Evolutionary conservation across 1,139 yeast species (phyloP).

Genomic region (Zygotorulaspora mrakii): DNA sequence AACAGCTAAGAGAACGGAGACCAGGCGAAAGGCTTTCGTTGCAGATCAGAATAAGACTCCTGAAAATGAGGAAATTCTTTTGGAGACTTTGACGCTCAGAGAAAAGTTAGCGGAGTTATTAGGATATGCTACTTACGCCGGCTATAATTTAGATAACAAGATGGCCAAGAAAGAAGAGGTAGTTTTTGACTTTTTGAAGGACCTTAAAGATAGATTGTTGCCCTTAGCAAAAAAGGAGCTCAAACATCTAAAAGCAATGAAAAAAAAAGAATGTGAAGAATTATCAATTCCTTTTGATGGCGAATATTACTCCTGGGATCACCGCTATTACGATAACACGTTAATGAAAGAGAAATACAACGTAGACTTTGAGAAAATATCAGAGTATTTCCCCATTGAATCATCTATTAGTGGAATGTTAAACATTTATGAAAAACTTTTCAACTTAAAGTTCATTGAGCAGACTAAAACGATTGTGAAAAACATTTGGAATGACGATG

Average conservation of each 20-base stretch:
- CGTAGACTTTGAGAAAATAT: constrained; percentile 66
- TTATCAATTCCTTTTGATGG: constrained; percentile 43
- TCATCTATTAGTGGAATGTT: constrained; percentile 67
- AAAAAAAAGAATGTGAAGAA: constrained; percentile 48
- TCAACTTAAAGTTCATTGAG: constrained; percentile 63
- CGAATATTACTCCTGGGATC: constrained; percentile 70
- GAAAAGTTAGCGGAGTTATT: constrained; percentile 57
- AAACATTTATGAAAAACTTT: constrained; percentile 60
- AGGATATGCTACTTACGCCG: constrained; percentile 66
- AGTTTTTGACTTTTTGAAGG: constrained; percentile 59
- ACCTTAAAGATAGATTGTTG: constrained; percentile 53
- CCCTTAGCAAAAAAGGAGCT: constrained; percentile 60
- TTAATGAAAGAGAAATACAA: constrained; percentile 63
- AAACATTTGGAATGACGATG: constrained; percentile 73
- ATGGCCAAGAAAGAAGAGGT: constrained; percentile 69
- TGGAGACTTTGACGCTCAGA: constrained; percentile 58
- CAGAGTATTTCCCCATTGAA: constrained; percentile 76
- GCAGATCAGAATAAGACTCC: constrained; percentile 67
- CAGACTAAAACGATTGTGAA: constrained; percentile 40
- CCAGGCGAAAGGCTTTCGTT: constrained; percentile 61
- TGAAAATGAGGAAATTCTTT: constrained; percentile 56
- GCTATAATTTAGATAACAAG: constrained; percentile 66
- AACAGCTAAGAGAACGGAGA: constrained; percentile 57
- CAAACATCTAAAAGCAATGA: constrained; percentile 47
- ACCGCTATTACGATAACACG: constrained; percentile 58